A percentile compares a stretch with the other conserved stretches of the same genome.
Conservation (phyloP, 2,329 filamentous ascomycete species). For the Colletotrichum nymphaeae region DNA sequence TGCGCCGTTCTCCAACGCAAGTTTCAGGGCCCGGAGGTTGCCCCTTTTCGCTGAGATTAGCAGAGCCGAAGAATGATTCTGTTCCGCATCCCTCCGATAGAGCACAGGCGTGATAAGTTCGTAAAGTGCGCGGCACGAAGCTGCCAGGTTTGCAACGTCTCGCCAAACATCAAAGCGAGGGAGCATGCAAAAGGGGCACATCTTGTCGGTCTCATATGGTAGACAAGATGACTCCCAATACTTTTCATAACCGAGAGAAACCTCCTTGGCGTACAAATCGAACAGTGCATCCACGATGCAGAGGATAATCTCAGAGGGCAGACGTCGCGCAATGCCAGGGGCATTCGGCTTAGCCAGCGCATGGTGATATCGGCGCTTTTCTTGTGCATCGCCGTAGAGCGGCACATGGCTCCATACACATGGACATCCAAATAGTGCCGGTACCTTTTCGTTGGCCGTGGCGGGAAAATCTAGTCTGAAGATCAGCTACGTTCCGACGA, state of each 20-base stretch:
- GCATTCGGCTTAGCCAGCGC: slow-evolving; percentile 6
- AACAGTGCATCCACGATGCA: slow-evolving; percentile 32
- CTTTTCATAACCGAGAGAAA: slow-evolving; percentile 29
- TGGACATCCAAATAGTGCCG: slow-evolving; percentile 25
- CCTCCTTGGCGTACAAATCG: slow-evolving; percentile 22
- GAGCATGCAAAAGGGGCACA: slow-evolving; percentile 34
- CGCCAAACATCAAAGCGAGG: slow-evolving; percentile 34
- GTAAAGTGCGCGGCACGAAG: slow-evolving; percentile 24
- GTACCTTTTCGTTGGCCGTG: slow-evolving; percentile 20
- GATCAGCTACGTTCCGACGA: neutral
- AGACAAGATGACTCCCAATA: slow-evolving; percentile 34
- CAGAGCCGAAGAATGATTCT: slow-evolving; percentile 29
- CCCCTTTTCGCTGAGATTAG: slow-evolving; percentile 26
- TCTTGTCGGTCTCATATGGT: slow-evolving; percentile 23
- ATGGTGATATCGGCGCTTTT: slow-evolving; percentile 3
- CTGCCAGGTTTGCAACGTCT: slow-evolving; percentile 29
- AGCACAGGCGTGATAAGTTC: slow-evolving; percentile 26
- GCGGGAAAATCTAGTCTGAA: neutral
- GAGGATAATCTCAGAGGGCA: slow-evolving; percentile 31
- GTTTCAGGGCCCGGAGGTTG: slow-evolving; percentile 25
- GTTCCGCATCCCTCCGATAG: slow-evolving; percentile 20
- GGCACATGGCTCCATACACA: slow-evolving; percentile 34
- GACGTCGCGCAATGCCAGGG: slow-evolving; percentile 13
- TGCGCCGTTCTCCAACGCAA: slow-evolving; percentile 48
- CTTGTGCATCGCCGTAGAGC: slow-evolving; percentile 25